Evolutionary conservation across 345 rosid genomes (phyloP).

Genomic region (Nephelium lappaceum): DNA sequence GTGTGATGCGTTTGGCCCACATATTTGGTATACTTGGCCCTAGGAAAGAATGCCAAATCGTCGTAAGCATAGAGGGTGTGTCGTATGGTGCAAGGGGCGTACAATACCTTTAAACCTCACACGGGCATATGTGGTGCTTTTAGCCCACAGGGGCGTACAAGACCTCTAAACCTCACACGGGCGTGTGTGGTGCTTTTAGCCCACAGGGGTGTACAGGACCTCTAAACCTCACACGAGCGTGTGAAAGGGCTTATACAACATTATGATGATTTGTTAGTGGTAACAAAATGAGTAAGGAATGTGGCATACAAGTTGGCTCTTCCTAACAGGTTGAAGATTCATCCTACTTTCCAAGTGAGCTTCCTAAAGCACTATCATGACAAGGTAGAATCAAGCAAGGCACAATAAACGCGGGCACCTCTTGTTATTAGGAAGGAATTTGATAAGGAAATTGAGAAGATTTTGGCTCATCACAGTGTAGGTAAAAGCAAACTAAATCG

Average conservation of each 20-base stretch:
- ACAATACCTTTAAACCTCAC: too few species aligned
- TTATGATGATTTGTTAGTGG: neutral
- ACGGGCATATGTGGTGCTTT: too few species aligned
- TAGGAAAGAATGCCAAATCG: too few species aligned
- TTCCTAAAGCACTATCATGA: constrained; percentile 3
- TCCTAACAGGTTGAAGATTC: neutral
- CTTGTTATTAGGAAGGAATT: neutral
- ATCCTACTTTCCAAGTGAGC: neutral
- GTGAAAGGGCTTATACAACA: neutral
- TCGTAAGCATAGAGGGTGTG: too few species aligned
- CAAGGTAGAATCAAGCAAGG: neutral
- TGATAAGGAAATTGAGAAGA: neutral
- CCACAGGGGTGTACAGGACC: too few species aligned
- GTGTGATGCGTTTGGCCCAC: too few species aligned
- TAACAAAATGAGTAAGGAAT: neutral
- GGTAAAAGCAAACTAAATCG: neutral
- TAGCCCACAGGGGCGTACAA: too few species aligned
- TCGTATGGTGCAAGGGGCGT: too few species aligned
- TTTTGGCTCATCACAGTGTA: neutral
- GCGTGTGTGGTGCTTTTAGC: too few species aligned
- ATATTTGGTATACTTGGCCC: too few species aligned
- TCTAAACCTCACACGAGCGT: too few species aligned
- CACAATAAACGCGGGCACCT: neutral
- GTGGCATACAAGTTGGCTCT: neutral
- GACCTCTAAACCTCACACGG: too few species aligned